Conservation (phyloP, 495 filamentous ascomycete species). For the Extremus antarcticus region DNA sequence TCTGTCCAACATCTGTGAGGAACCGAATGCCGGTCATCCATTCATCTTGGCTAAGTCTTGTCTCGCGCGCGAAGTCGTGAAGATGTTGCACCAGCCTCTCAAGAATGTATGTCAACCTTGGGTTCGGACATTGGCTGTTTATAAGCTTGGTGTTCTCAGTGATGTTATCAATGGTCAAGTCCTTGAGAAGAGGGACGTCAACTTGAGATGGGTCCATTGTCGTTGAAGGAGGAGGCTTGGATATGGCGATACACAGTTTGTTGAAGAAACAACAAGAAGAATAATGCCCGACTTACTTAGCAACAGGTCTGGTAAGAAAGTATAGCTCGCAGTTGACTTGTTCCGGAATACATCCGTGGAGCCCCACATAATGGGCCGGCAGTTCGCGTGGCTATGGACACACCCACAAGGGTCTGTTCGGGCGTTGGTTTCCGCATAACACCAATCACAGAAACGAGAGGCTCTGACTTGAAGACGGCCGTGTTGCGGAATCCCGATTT, state of each 20-base stretch:
- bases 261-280: too few species aligned
- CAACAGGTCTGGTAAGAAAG: neutral
- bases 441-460: too few species aligned
- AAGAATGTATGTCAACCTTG: slow-evolving; percentile 30
- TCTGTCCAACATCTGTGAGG: slow-evolving; percentile 32
- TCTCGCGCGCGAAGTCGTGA: slow-evolving; percentile 36
- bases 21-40: slow-evolving; percentile 35
- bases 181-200: slow-evolving; percentile 30
- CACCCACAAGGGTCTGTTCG: too few species aligned
- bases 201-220: slow-evolving; percentile 25
- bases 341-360: neutral
- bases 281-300: too few species aligned
- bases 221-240: neutral
- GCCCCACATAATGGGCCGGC: too few species aligned
- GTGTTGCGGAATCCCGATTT: too few species aligned
- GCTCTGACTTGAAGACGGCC: too few species aligned
- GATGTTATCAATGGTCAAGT: slow-evolving; percentile 37
- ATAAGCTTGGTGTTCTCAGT: slow-evolving; percentile 35
- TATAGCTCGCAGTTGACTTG: neutral
- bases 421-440: too few species aligned
- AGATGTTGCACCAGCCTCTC: slow-evolving; percentile 33
- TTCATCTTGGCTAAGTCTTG: slow-evolving; percentile 30
- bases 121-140: slow-evolving; percentile 29
- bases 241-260: too few species aligned
- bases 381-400: neutral